Evolutionary conservation across 208 protist genomes (phyloP).

Genomic region (Leishmania amazonensis): DNA sequence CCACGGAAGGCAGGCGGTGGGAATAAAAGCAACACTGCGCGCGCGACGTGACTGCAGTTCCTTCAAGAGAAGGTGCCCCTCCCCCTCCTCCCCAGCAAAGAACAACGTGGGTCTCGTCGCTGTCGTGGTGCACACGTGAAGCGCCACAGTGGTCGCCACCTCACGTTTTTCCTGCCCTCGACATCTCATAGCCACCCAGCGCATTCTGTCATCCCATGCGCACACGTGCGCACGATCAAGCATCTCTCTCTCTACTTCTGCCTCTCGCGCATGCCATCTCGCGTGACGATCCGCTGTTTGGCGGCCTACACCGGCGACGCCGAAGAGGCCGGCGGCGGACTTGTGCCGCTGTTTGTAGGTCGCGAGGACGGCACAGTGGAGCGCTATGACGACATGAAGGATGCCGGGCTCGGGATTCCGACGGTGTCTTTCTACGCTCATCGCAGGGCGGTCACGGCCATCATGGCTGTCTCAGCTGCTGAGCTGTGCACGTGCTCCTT

Average conservation of each 20-base stretch:
- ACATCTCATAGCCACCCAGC: neutral
- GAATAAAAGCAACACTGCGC: neutral
- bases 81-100: too few species aligned
- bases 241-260: neutral
- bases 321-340: conserved; percentile 35
- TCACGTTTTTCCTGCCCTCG: neutral
- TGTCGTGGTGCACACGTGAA: neutral
- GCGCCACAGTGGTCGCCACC: neutral
- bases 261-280: conserved; percentile 20
- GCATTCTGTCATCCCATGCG: neutral
- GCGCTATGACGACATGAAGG: conserved; percentile 58
- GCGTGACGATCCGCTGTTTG: conserved; percentile 56
- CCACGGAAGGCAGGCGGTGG: neutral
- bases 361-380: conserved; percentile 80
- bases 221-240: neutral
- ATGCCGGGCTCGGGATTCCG: conserved; percentile 56
- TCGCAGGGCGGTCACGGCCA: conserved; percentile 55
- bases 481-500: conserved; percentile 72
- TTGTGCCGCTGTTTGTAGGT: conserved; percentile 64
- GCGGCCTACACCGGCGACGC: conserved; percentile 44
- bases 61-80: neutral
- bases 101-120: too few species aligned
- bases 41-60: neutral
- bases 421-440: conserved; percentile 63
- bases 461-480: conserved; percentile 44